Percentiles rank a stretch among this genome's conserved stretches.
These are phyloP conservation scores for Kernera saxatilis DNA, from an alignment of 345 rosid genomes.

Conservation along the genomic window DNA sequence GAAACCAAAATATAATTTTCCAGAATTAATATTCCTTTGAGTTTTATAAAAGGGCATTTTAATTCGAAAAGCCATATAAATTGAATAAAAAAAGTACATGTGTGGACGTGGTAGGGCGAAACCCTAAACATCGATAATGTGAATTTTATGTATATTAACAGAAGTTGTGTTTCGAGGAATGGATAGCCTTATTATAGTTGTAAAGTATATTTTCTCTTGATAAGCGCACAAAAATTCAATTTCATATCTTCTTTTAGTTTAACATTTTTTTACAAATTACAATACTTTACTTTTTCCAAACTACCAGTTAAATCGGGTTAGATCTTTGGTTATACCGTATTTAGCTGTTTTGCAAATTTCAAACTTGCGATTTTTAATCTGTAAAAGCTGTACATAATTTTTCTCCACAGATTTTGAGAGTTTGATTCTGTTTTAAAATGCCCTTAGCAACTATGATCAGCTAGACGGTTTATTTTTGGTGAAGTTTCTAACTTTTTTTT, in stretches of 20 bases:
- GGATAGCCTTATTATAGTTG: constrained; percentile 22
- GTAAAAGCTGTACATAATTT: too few relatives aligned
- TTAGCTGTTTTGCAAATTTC: too few relatives aligned
- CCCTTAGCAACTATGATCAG: too few relatives aligned
- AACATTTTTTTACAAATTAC: neutral
- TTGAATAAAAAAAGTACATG: neutral
- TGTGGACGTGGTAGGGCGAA: constrained; percentile 24
- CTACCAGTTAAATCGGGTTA: too few relatives aligned
- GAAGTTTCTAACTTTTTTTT: too few relatives aligned
- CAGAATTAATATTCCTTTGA: neutral
- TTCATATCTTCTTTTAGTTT: constrained; percentile 1
- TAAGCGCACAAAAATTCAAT: neutral
- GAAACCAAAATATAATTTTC: neutral
- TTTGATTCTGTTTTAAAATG: too few relatives aligned
- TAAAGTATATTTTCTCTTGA: constrained; percentile 2
- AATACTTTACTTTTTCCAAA: too few relatives aligned
- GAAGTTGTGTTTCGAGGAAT: constrained; percentile 22
- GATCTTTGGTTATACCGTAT: too few relatives aligned
- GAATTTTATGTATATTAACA: neutral
- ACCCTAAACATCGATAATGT: constrained; percentile 25
- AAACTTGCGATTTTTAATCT: too few relatives aligned
- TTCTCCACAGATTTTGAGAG: too few relatives aligned
- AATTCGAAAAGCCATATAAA: neutral
- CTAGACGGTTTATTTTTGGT: too few relatives aligned
- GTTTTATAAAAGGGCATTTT: neutral